Conservation (phyloP, 306 rosid genomes). For the Cicer bijugum region DNA sequence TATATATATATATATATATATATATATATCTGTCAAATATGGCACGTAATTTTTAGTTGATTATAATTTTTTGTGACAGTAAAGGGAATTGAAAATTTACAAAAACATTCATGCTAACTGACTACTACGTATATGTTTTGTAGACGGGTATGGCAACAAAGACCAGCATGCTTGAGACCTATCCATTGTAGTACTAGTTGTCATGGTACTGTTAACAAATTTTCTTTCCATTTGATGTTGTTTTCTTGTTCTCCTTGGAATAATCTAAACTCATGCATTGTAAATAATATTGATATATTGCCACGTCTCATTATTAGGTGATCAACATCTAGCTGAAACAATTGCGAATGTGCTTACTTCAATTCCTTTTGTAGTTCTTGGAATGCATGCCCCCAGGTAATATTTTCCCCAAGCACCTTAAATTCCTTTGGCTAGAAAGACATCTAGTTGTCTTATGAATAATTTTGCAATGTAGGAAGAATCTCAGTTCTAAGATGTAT, state of each 20-base stretch:
- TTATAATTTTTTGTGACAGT: constrained; percentile 9
- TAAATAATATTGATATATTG: constrained; percentile 14
- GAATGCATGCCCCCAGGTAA: constrained; percentile 86
- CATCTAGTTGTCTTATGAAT: constrained; percentile 33
- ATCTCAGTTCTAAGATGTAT: constrained; percentile 70
- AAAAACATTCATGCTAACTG: constrained; percentile 35
- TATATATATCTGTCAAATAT: background rate
- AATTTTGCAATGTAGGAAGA: constrained; percentile 66
- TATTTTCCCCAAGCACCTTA: constrained; percentile 42
- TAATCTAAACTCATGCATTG: constrained; percentile 7
- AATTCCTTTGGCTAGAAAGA: constrained; percentile 23
- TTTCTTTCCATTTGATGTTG: constrained; percentile 29
- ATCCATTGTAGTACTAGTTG: constrained; percentile 57
- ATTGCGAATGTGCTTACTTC: constrained; percentile 90
- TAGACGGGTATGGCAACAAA: constrained; percentile 83
- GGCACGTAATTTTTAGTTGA: constrained; percentile 13
- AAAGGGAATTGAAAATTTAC: background rate
- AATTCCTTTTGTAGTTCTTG: constrained; percentile 84
- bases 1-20: background rate
- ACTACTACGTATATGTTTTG: constrained; percentile 41
- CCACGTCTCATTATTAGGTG: constrained; percentile 61
- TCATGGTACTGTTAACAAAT: constrained; percentile 59
- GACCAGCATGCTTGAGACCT: constrained; percentile 83
- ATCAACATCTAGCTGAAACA: constrained; percentile 67
- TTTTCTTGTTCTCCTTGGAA: constrained; percentile 18